Evolutionary conservation across 2,329 filamentous ascomycete genomes (phyloP).

Genomic region (Teratosphaeria nubilosa): DNA sequence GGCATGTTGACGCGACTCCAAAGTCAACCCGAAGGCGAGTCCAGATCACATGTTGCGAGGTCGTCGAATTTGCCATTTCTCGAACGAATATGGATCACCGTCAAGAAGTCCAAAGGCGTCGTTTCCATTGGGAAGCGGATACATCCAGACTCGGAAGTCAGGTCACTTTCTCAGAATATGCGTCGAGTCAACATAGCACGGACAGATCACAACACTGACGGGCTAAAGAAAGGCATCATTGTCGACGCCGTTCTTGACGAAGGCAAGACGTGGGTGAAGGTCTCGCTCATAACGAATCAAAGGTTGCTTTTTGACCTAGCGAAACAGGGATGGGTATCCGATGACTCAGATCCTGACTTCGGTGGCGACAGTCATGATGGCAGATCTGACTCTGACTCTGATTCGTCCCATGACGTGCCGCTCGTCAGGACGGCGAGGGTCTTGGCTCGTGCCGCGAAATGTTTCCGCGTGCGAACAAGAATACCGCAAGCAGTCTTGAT

Average conservation of each 20-base stretch:
- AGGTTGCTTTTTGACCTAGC: constrained; percentile 58
- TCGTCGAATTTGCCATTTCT: constrained; percentile 60
- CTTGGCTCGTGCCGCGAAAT: constrained; percentile 47
- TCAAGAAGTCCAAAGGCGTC: constrained; percentile 48
- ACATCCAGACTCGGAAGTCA: constrained; percentile 39
- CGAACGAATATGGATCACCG: constrained; percentile 52
- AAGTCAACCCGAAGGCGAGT: constrained; percentile 14
- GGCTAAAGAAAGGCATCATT: constrained; percentile 21
- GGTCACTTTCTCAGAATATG: constrained; percentile 15
- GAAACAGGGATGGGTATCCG: constrained; percentile 54
- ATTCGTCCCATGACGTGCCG: constrained; percentile 37
- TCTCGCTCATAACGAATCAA: constrained; percentile 55
- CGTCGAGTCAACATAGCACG: constrained; percentile 16
- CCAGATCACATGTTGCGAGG: constrained; percentile 44
- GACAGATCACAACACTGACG: constrained; percentile 10
- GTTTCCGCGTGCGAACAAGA: constrained; percentile 48
- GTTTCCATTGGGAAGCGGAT: constrained; percentile 49
- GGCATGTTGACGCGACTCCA: constrained; percentile 21
- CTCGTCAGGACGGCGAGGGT: constrained; percentile 51
- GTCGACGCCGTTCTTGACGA: constrained; percentile 56
- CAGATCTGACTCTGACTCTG: constrained; percentile 34
- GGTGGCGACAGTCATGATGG: constrained; percentile 22
- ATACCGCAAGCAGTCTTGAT: constrained; percentile 52
- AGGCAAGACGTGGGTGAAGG: constrained; percentile 58
- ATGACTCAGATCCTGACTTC: constrained; percentile 33